Evolutionary conservation across 1,284 basidiomycete genomes (phyloP).

Genomic region (Cystobasidium sp.): DNA sequence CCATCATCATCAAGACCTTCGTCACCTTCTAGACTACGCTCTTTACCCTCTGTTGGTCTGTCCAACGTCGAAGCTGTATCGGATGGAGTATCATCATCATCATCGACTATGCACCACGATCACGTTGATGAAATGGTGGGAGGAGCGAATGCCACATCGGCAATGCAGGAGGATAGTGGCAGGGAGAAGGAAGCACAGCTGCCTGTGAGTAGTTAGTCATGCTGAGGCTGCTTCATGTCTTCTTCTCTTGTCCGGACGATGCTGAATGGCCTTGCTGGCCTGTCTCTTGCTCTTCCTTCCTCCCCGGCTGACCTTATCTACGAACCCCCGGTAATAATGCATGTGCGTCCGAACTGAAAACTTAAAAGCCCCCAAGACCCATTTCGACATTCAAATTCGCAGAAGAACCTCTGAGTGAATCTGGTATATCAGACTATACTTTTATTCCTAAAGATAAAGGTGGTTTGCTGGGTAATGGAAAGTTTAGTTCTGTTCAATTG

Average conservation of each 20-base stretch:
- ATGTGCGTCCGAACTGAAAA: neutral
- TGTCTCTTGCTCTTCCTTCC: neutral
- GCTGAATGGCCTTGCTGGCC: too few species aligned
- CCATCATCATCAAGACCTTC: slow-evolving; percentile 28
- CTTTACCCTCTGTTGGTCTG: slow-evolving; percentile 25
- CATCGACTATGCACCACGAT: neutral
- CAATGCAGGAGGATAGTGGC: slow-evolving; percentile 7
- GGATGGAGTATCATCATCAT: neutral
- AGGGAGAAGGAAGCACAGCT: slow-evolving; percentile 8
- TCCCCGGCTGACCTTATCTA: slow-evolving; percentile 4
- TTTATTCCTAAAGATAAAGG: slow-evolving; percentile 42
- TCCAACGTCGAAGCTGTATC: slow-evolving; percentile 30
- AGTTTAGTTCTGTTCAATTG: slow-evolving; percentile 61
- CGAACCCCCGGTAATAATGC: too few species aligned
- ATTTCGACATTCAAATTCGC: slow-evolving; percentile 18
- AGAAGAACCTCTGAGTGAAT: slow-evolving; percentile 36
- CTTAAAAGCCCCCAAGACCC: slow-evolving; percentile 22
- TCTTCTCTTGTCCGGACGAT: too few species aligned
- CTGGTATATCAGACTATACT: slow-evolving; percentile 46
- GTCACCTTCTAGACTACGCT: slow-evolving; percentile 32
- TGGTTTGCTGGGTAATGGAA: slow-evolving; percentile 58
- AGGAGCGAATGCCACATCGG: neutral
- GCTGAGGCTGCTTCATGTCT: too few species aligned
- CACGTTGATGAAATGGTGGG: neutral
- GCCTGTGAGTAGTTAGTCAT: neutral